Evolutionary conservation across 257 asterid genomes (phyloP).

Genomic region (Gentiana dahurica): DNA sequence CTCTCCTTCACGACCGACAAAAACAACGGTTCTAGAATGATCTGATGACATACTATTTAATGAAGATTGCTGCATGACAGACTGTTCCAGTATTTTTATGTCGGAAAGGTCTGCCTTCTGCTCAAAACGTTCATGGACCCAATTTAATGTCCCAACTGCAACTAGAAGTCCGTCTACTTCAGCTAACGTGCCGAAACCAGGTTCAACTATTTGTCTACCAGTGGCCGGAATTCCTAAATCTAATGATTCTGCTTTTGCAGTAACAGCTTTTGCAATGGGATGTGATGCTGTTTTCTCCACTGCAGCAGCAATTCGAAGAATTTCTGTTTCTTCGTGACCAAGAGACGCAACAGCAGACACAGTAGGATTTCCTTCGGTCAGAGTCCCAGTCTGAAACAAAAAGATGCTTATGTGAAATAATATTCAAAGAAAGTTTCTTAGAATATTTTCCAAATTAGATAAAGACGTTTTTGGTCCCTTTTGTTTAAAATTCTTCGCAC

Average conservation of each 20-base stretch:
- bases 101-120: constrained; percentile 37
- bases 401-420: neutral
- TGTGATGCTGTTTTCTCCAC: constrained; percentile 97
- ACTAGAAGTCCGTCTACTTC: constrained; percentile 90
- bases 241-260: constrained; percentile 61
- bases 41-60: constrained; percentile 39
- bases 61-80: constrained; percentile 46
- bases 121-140: constrained; percentile 85
- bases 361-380: constrained; percentile 90
- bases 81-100: constrained; percentile 55
- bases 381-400: constrained; percentile 80
- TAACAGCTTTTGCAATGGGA: constrained; percentile 87
- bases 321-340: constrained; percentile 52
- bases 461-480: too few species aligned
- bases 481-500: too few species aligned
- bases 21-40: constrained; percentile 78
- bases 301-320: constrained; percentile 82
- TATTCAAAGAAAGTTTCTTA: neutral
- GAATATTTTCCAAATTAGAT: too few species aligned
- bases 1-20: constrained; percentile 93
- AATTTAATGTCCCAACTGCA: constrained; percentile 82
- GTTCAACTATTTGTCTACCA: constrained; percentile 74
- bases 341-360: constrained; percentile 66
- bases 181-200: constrained; percentile 92
- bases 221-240: constrained; percentile 63